These are phyloP conservation scores for Posidonia australis DNA, from an alignment of 106 monocot species.

Conservation along the genomic window DNA sequence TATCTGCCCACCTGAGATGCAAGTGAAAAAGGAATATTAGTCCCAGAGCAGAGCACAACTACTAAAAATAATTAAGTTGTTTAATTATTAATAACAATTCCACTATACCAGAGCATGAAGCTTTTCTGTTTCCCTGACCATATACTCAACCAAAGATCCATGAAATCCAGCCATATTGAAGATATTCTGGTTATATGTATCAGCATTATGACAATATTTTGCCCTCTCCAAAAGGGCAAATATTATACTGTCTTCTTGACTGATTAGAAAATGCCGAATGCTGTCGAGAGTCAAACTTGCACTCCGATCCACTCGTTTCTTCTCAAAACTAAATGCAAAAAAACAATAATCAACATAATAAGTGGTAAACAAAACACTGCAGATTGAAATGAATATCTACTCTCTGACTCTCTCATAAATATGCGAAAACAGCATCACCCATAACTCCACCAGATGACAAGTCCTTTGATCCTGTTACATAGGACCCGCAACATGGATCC, in stretches of 20 bases:
- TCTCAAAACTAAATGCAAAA: constrained; percentile 25
- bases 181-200: constrained; percentile 48
- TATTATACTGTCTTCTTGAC: constrained; percentile 97
- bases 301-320: constrained; percentile 63
- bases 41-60: neutral
- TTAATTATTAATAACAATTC: neutral
- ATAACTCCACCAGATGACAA: too few species aligned
- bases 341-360: neutral
- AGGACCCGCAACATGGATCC: too few species aligned
- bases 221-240: constrained; percentile 80
- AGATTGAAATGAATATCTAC: too few species aligned
- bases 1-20: constrained; percentile 69
- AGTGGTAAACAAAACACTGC: too few species aligned
- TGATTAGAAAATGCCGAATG: constrained; percentile 65
- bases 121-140: constrained; percentile 82
- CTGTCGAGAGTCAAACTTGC: constrained; percentile 62
- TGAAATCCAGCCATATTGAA: constrained; percentile 62
- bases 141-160: constrained; percentile 79
- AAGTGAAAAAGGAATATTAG: neutral
- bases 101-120: constrained; percentile 72
- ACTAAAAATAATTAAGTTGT: neutral
- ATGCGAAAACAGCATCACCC: too few species aligned
- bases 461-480: too few species aligned
- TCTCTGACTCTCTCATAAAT: too few species aligned
- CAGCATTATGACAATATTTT: constrained; percentile 69